Evolutionary conservation across 1,284 basidiomycete species (phyloP), one percentile per base, ranked within the genome.

Genomic region (Apiotrichum akiyoshidainum): DNA sequence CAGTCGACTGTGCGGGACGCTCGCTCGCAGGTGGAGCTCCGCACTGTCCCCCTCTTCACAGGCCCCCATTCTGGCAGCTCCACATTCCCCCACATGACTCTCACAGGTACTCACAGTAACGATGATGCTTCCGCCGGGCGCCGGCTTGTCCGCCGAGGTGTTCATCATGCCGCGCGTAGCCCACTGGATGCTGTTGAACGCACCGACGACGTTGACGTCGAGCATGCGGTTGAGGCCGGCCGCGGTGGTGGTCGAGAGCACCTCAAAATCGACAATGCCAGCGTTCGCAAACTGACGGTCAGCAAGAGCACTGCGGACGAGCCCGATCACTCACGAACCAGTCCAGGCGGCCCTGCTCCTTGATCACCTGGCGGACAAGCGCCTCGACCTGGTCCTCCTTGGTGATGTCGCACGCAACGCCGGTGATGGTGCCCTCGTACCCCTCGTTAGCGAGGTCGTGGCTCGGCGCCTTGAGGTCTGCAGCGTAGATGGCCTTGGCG

Each of bases 181-280:
- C 57, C 60, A 62, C 51, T 59, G 57, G 26, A 62, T 39, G 16
- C 33, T 51, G 57, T 62, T 62, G 57, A 59, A 59, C 8, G 60
- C 54, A 21, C 57, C 60, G 2, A 55, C 42, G n/a, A 62, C 60
- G 49, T 58, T 62, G 53, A 62, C 57, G 34, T 62, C 54, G 54
- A 62, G 54, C 49, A 53, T 52, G 44, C 57, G 56, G 31, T 45
- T 46, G 33, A 61, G 41, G 22, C 37, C 54, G 17, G 41, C 39
- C 0, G 55, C 39, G 11, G 55, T 58, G 33, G 56, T 58, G 7
- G 54, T 58, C 22, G 34, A 19, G 22, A 61, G 54, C 14, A 45
- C 40, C 46, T 61, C 60, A 45, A 61, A 61, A 46, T 61, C 57
- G 49, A 61, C 56, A 12, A 58, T 58, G 16, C 60, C 60, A 6